Evolutionary conservation across 2,329 filamentous ascomycete species (phyloP).

Genomic region (Fusarium palustre): DNA sequence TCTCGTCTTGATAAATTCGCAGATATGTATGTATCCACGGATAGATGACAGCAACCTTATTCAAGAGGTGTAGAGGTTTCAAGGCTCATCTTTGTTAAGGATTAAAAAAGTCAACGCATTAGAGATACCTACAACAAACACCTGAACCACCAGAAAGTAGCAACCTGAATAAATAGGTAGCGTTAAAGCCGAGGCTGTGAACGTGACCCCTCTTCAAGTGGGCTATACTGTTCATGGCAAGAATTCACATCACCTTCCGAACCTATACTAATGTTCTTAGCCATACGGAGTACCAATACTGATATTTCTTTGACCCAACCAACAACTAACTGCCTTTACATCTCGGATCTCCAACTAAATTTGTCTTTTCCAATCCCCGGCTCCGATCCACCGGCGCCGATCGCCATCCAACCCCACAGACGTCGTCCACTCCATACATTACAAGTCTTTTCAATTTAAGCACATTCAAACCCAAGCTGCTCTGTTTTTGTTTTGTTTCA

Average conservation of each 20-base stretch:
- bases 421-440: conserved; percentile 9
- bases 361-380: conserved; percentile 27
- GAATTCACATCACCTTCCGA: conserved; percentile 9
- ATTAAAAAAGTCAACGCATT: neutral
- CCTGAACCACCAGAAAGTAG: conserved; percentile 1
- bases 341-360: conserved; percentile 29
- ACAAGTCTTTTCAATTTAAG: neutral
- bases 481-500: conserved; percentile 25
- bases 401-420: conserved; percentile 36
- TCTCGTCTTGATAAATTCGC: neutral
- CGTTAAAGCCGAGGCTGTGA: neutral
- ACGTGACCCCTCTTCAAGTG: neutral
- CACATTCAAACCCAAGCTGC: conserved; percentile 3
- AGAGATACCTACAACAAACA: neutral
- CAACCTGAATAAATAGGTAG: neutral
- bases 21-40: neutral
- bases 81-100: conserved; percentile 13
- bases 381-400: conserved; percentile 39
- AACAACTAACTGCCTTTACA: neutral
- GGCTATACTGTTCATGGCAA: neutral
- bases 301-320: neutral
- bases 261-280: neutral
- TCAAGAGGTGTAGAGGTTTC: neutral
- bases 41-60: neutral
- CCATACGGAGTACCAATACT: neutral